Conservation (phyloP, 345 rosid species). For the Mallotus nudiflorus region DNA sequence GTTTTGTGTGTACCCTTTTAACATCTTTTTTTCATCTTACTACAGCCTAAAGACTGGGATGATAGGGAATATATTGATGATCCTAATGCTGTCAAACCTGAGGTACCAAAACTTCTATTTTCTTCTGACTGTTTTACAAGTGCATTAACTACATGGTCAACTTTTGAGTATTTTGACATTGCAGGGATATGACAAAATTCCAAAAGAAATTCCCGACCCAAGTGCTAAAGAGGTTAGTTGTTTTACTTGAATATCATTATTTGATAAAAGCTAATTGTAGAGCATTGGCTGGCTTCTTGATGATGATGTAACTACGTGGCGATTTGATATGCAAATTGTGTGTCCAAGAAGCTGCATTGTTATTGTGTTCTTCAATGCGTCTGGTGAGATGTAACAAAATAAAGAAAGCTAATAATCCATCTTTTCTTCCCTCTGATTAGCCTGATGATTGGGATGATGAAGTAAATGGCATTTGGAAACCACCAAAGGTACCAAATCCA, state of each 20-base stretch:
- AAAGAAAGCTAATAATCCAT: background rate
- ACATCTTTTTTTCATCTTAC: background rate
- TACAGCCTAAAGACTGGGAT: slow-evolving; percentile 93
- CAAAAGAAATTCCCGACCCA: slow-evolving; percentile 44
- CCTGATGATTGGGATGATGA: slow-evolving; percentile 53
- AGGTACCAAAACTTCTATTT: slow-evolving; percentile 44
- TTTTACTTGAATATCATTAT: background rate
- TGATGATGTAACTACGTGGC: background rate
- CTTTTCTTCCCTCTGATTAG: slow-evolving; percentile 17
- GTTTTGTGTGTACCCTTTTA: background rate
- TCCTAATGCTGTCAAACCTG: slow-evolving; percentile 73
- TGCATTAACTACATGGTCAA: background rate
- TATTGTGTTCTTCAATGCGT: background rate
- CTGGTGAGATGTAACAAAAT: background rate
- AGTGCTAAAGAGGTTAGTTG: slow-evolving; percentile 42
- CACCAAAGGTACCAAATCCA: slow-evolving; percentile 47
- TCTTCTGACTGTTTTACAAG: background rate
- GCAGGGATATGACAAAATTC: slow-evolving; percentile 48
- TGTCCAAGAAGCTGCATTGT: background rate
- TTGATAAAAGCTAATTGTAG: background rate
- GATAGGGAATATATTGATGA: slow-evolving; percentile 87
- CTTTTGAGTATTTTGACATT: slow-evolving; percentile 9
- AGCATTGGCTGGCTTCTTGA: background rate
- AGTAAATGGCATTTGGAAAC: slow-evolving; percentile 46
- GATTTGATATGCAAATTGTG: background rate